Conservation (phyloP, 495 filamentous ascomycete species). For the Aspergillus sclerotiicarbonarius region DNA sequence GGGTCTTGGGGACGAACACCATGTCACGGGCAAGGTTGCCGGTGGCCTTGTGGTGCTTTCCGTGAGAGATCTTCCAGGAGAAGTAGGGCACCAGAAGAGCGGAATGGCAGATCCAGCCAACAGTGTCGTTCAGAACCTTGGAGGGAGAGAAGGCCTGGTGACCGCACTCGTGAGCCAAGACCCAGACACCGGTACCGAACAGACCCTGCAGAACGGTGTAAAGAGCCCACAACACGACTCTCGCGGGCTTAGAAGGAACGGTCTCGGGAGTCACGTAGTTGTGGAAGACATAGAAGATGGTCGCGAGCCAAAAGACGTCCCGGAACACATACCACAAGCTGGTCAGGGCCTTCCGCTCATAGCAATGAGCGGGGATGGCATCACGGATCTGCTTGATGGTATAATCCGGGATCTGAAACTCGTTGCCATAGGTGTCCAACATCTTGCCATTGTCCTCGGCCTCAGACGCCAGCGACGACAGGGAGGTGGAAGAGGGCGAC, state of each 20-base stretch:
- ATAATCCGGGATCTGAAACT: conserved; percentile 68
- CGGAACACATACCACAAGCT: conserved; percentile 64
- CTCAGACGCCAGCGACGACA: conserved; percentile 80
- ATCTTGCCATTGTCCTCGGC: conserved; percentile 52
- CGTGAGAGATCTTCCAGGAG: conserved; percentile 90
- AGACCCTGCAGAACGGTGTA: conserved; percentile 68
- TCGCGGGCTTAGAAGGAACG: conserved; percentile 50
- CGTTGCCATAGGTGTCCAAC: conserved; percentile 64
- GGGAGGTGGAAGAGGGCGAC: conserved; percentile 83
- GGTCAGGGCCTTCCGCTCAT: conserved; percentile 58
- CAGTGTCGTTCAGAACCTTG: conserved; percentile 77
- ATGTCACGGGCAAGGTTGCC: conserved; percentile 95
- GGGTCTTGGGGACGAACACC: conserved; percentile 91
- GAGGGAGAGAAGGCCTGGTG: conserved; percentile 81
- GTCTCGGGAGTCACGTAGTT: conserved; percentile 64
- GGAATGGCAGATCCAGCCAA: conserved; percentile 82
- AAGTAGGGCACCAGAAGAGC: conserved; percentile 83
- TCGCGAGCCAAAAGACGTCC: conserved; percentile 53
- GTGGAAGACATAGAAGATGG: conserved; percentile 63
- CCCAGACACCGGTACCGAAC: conserved; percentile 67
- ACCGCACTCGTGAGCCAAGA: conserved; percentile 71
- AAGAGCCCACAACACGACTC: conserved; percentile 52
- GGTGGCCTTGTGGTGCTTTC: conserved; percentile 95
- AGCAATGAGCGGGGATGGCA: conserved; percentile 63
- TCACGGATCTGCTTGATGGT: conserved; percentile 69